phyloP scores from a whole-genome alignment of 805 yeast species.

The Metschnikowia continentalis region DNA sequence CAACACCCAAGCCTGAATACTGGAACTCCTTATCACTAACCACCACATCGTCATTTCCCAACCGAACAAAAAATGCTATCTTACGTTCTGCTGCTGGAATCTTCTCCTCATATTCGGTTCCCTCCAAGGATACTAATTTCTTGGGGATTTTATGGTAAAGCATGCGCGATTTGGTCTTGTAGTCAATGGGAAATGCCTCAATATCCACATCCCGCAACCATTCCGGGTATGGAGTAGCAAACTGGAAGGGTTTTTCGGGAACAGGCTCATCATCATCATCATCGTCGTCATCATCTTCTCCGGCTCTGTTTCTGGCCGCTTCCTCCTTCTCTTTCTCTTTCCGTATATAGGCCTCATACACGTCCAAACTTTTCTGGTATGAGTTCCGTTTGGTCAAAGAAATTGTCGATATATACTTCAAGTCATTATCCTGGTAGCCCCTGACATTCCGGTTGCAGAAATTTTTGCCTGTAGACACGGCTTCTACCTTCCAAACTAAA shows the following conservation, averaged over 20 bases:
- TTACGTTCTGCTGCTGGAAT: slow-evolving; percentile 23
- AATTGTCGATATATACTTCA: slow-evolving; percentile 31
- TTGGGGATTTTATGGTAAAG: slow-evolving; percentile 29
- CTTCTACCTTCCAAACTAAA: slow-evolving; percentile 32
- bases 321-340: slow-evolving; percentile 3
- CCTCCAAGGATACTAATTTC: slow-evolving; percentile 28
- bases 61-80: slow-evolving; percentile 22
- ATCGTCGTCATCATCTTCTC: slow-evolving; percentile 23
- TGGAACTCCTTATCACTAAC: slow-evolving; percentile 23
- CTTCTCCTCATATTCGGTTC: slow-evolving; percentile 24
- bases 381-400: slow-evolving; percentile 35
- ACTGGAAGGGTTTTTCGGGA: slow-evolving; percentile 26
- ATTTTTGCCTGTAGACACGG: slow-evolving; percentile 30
- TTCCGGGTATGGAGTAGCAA: slow-evolving; percentile 32
- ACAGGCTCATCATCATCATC: slow-evolving; percentile 23
- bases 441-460: slow-evolving; percentile 33
- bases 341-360: slow-evolving; percentile 21
- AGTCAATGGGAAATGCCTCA: slow-evolving; percentile 6
- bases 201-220: slow-evolving; percentile 23
- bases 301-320: slow-evolving; percentile 2
- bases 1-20: slow-evolving; percentile 55
- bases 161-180: slow-evolving; percentile 7
- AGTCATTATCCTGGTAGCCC: slow-evolving; percentile 27
- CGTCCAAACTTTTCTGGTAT: slow-evolving; percentile 15
- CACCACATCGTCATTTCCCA: slow-evolving; percentile 22